Evolutionary conservation across 75 land plant species (phyloP), one percentile per base, ranked within the genome.

Genomic region (Ceratopteris richardii): DNA sequence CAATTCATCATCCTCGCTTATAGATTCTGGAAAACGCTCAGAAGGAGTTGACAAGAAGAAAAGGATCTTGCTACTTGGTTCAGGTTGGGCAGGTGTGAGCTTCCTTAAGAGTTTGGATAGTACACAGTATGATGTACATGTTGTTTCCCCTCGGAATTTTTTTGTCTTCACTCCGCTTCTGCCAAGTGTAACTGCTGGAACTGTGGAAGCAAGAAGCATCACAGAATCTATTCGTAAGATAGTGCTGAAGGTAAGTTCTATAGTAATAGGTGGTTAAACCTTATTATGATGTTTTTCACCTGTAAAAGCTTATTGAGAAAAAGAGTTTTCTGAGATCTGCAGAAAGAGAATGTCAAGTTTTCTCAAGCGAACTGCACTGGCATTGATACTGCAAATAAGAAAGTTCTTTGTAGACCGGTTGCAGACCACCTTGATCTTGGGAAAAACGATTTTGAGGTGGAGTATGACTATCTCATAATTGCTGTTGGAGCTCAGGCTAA

Each of bases 21-120:
- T 33, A 33, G 9, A 3, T 33, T 4, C 9, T 9, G 9, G 9
- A 33, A 9, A 33, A 33, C 9, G 50, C 22, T 46, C 50, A 65
- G 51, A 64, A 17, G 58, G 53, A n/a, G 13, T 47, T 2, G 52
- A 18, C 56, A 75, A 63, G 65, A 94, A 82, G 65, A 90, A 83
- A 61, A 90, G 61, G 65, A 75, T 94, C 33, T 80, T 94, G 29
- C 80, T 94, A 12, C 81, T 94, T 54, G 98, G 98, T 27, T 88
- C 96, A 31, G 98, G 98, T 44, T 94, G 98, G 98, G 98, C 85
- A n/a, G 96, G 83, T 44, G 81, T 85, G 22, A 89, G 87, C 51
- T 89, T 92, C 70, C 29, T 94, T 56, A 94, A 76, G 54, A 68
- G 78, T 60, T 43, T 94, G 51, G 89, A 90, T 20, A 63, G 71